Conservation (phyloP, 2,329 filamentous ascomycete genomes). For the Clonostachys sp. region DNA sequence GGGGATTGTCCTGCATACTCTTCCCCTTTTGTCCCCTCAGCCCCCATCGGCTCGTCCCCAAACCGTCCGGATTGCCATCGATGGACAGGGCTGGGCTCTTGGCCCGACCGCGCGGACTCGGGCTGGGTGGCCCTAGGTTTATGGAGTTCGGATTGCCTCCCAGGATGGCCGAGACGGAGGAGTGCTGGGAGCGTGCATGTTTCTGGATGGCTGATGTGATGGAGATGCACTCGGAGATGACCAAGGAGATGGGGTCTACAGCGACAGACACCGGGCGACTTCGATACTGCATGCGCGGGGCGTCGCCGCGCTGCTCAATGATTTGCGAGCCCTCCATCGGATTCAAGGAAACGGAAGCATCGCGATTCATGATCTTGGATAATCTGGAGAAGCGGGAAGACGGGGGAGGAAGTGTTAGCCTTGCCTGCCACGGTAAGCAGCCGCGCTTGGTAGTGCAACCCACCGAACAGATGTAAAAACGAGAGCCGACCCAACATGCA, state of each 20-base stretch:
- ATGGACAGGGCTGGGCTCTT: conserved; percentile 30
- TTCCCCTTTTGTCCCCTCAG: conserved; percentile 91
- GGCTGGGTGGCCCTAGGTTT: conserved; percentile 44
- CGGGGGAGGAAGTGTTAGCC: too few species aligned
- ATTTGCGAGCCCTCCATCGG: conserved; percentile 14
- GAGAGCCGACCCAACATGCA: too few species aligned
- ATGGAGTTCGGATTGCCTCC: conserved; percentile 65
- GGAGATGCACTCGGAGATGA: conserved; percentile 98
- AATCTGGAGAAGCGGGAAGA: neutral
- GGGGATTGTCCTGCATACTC: conserved; percentile 94
- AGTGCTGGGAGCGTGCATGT: conserved; percentile 92
- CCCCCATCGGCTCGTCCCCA: conserved; percentile 82
- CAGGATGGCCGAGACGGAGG: conserved; percentile 91
- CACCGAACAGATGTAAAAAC: too few species aligned
- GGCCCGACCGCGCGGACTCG: conserved; percentile 31
- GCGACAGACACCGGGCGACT: conserved; percentile 69
- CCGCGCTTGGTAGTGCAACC: too few species aligned
- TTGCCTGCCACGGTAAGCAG: too few species aligned
- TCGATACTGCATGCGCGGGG: conserved; percentile 51
- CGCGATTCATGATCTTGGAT: conserved; percentile 20
- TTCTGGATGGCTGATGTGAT: conserved; percentile 98
- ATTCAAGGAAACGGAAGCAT: conserved; percentile 15
- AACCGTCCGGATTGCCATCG: conserved; percentile 40
- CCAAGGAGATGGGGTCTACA: conserved; percentile 84
- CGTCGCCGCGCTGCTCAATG: conserved; percentile 15